A percentile compares a stretch with the other conserved stretches of the same genome.
phyloP scores from a whole-genome alignment of 371 early-diverging fungal genomes.

The Umbelopsis sp. region DNA sequence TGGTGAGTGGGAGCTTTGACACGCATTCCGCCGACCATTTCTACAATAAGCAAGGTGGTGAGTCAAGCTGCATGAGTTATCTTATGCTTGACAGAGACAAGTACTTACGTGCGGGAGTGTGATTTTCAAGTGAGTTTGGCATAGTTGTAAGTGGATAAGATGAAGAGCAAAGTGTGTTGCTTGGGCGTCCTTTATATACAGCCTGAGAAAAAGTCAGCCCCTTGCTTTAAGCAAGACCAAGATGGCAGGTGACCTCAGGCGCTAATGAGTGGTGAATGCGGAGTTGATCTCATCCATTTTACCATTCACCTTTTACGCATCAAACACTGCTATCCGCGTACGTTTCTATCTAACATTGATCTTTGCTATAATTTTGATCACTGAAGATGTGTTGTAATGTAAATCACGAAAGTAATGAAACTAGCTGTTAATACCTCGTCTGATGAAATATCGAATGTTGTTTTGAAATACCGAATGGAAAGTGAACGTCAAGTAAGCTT shows the following conservation, averaged over 20 bases:
- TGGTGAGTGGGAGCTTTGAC: slow-evolving; percentile 6
- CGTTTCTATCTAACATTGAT: too few species aligned
- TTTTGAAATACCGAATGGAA: too few species aligned
- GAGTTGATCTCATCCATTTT: not conserved
- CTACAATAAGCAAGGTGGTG: not conserved
- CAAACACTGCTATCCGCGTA: not conserved
- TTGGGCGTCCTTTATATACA: slow-evolving; percentile 1
- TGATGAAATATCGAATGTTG: too few species aligned
- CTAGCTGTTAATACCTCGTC: too few species aligned
- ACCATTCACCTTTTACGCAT: not conserved
- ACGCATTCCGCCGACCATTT: slow-evolving; percentile 1
- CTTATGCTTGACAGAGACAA: not conserved
- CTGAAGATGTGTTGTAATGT: too few species aligned
- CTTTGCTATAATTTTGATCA: too few species aligned
- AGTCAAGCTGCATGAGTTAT: not conserved
- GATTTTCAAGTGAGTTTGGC: slow-evolving; percentile 7
- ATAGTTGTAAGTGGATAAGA: not conserved
- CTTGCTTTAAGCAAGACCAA: slow-evolving; percentile 7
- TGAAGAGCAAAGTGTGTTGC: not conserved
- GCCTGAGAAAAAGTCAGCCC: slow-evolving; percentile 12
- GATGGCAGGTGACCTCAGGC: slow-evolving; percentile 3
- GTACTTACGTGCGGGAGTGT: slow-evolving; percentile 8
- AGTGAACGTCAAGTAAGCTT: too few species aligned
- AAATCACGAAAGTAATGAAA: too few species aligned
- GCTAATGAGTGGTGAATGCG: not conserved